Evolutionary conservation across 2,329 filamentous ascomycete species (phyloP).

Genomic region (Endocalyx cinctus): DNA sequence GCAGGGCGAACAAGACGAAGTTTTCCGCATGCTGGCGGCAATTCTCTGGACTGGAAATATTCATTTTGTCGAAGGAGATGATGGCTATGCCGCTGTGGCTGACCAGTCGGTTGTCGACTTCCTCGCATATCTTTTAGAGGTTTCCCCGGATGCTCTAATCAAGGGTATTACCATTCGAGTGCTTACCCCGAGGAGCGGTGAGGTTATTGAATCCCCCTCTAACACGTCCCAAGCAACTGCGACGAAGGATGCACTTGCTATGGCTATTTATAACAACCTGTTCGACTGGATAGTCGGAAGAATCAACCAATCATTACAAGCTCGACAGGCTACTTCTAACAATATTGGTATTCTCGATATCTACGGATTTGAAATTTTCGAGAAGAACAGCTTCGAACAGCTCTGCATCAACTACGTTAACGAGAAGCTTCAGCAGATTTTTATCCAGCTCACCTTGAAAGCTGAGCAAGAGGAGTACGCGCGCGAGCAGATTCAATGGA

Average conservation of each 20-base stretch:
- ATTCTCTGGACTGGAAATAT: constrained; percentile 95
- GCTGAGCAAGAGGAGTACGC: constrained; percentile 97
- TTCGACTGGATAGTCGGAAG: constrained; percentile 98
- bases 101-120: constrained; percentile 94
- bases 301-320: constrained; percentile 82
- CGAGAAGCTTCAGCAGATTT: constrained; percentile 98
- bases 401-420: constrained; percentile 99
- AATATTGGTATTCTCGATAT: constrained; percentile 97
- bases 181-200: constrained; percentile 63
- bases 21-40: constrained; percentile 90
- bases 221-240: constrained; percentile 83
- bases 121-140: constrained; percentile 87
- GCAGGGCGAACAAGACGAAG: constrained; percentile 87
- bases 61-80: constrained; percentile 82
- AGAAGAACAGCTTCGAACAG: constrained; percentile 98
- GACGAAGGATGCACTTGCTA: constrained; percentile 85
- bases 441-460: constrained; percentile 95
- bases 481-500: constrained; percentile 95
- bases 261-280: constrained; percentile 94
- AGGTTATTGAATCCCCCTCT: constrained; percentile 69
- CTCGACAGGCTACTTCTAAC: constrained; percentile 69
- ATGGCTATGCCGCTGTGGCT: constrained; percentile 78
- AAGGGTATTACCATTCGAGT: constrained; percentile 87
- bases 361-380: constrained; percentile 98
- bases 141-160: constrained; percentile 73